Evolutionary conservation across 2,329 filamentous ascomycete species (phyloP).

Genomic region (Lanzia echinophila): DNA sequence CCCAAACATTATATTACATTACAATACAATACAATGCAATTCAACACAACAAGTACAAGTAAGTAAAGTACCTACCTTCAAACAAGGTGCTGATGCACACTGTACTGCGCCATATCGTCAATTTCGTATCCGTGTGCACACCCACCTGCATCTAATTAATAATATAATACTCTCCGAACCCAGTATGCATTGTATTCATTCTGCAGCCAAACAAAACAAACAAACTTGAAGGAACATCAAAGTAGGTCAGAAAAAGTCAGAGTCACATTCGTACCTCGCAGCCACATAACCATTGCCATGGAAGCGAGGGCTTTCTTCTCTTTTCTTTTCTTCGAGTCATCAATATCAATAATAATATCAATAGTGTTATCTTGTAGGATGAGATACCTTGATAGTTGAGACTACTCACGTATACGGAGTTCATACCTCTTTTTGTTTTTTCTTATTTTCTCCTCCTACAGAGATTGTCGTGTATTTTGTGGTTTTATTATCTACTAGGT

Average conservation of each 20-base stretch:
- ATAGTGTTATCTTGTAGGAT: neutral
- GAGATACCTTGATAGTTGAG: neutral
- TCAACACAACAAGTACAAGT: too few species aligned
- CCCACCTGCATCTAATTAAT: neutral
- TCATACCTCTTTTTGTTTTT: neutral
- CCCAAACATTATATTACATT: too few species aligned
- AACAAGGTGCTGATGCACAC: neutral
- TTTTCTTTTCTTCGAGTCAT: neutral
- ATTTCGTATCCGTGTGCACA: neutral
- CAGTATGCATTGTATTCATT: too few species aligned
- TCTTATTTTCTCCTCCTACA: neutral
- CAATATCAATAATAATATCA: neutral
- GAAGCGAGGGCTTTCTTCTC: neutral
- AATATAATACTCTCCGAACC: neutral
- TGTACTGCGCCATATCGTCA: neutral
- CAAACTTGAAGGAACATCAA: neutral
- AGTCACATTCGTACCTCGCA: neutral
- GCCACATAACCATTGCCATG: neutral
- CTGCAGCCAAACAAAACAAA: neutral
- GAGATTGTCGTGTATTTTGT: neutral
- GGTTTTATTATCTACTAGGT: neutral
- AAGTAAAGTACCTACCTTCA: neutral
- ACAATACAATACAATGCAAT: too few species aligned
- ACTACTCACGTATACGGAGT: neutral
- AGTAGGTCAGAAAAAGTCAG: neutral